Percentiles rank a stretch among this genome's conserved stretches.
phyloP scores from a whole-genome alignment of 192 early-diverging fungal genomes.

The Coemansia reversa region DNA sequence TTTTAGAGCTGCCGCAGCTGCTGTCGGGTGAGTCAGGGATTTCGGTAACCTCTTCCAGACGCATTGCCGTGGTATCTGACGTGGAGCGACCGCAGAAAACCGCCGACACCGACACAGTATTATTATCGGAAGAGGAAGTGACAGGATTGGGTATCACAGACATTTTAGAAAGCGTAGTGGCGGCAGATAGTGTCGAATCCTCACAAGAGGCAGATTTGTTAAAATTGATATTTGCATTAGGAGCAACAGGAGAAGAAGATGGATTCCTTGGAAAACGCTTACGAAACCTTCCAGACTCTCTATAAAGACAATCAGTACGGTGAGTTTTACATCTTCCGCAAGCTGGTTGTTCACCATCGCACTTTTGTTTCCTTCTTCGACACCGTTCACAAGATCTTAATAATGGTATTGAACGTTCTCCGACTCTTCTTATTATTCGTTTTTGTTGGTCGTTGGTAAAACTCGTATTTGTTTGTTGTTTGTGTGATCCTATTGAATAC shows the following conservation, averaged over 20 bases:
- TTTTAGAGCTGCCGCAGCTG: slow-evolving; percentile 1
- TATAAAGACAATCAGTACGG: slow-evolving; percentile 35
- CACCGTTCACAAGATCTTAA: slow-evolving; percentile 51
- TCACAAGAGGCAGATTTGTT: background rate
- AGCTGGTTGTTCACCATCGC: slow-evolving; percentile 48
- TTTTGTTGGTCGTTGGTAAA: background rate
- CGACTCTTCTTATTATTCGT: background rate
- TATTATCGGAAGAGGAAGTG: background rate
- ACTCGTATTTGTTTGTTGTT: too few species aligned
- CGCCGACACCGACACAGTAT: background rate
- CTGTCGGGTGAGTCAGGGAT: background rate
- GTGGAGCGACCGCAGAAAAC: background rate
- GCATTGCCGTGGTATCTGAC: background rate
- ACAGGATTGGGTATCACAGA: background rate
- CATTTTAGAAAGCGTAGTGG: slow-evolving; percentile 9
- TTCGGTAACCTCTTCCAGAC: background rate
- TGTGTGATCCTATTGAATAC: too few species aligned
- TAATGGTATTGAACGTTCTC: slow-evolving; percentile 24
- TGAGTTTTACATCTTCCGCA: slow-evolving; percentile 43
- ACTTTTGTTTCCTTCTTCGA: slow-evolving; percentile 46
- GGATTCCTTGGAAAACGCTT: slow-evolving; percentile 34
- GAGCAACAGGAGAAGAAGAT: too few species aligned
- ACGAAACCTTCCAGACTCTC: slow-evolving; percentile 51
- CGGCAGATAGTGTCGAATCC: slow-evolving; percentile 8
- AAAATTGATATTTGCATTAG: too few species aligned